A percentile compares a stretch with the other conserved stretches of the same genome.
Conservation (phyloP, 768 basidiomycete species). For the Auricularia heimuer region DNA sequence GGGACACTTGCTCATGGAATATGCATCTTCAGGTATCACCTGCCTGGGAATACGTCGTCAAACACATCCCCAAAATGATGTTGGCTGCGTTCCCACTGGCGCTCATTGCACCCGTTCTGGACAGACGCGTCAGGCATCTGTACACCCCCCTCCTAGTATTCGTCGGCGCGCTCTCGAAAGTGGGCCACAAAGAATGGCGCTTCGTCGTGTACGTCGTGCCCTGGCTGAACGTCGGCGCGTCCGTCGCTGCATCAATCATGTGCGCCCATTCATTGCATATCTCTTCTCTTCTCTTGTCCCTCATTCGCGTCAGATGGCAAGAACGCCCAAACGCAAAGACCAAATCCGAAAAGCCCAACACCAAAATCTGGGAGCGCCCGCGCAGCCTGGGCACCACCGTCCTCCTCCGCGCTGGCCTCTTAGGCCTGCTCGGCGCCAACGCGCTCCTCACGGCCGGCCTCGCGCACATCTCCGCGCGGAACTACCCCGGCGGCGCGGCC, state of each 20-base stretch:
- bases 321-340: constrained; percentile 36
- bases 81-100: constrained; percentile 55
- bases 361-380: too few species aligned
- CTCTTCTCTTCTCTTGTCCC: constrained; percentile 1
- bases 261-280: constrained; percentile 26
- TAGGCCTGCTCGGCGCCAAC: constrained; percentile 46
- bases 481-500: constrained; percentile 87
- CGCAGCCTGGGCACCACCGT: constrained; percentile 30
- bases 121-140: constrained; percentile 41
- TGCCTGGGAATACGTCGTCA: constrained; percentile 50
- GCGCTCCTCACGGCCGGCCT: constrained; percentile 40
- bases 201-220: constrained; percentile 88
- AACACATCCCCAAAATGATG: constrained; percentile 69
- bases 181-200: constrained; percentile 97
- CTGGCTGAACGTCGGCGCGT: constrained; percentile 68
- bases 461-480: constrained; percentile 50
- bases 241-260: constrained; percentile 54
- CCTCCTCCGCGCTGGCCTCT: constrained; percentile 35
- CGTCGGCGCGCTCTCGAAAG: constrained; percentile 53
- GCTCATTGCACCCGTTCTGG: constrained; percentile 38
- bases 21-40: constrained; percentile 52
- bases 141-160: constrained; percentile 44
- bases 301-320: constrained; percentile 1
- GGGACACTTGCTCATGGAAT: neutral
- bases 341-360: neutral